phyloP scores from a whole-genome alignment of 2,329 filamentous ascomycete species.

The Sporothrix curviconia region DNA sequence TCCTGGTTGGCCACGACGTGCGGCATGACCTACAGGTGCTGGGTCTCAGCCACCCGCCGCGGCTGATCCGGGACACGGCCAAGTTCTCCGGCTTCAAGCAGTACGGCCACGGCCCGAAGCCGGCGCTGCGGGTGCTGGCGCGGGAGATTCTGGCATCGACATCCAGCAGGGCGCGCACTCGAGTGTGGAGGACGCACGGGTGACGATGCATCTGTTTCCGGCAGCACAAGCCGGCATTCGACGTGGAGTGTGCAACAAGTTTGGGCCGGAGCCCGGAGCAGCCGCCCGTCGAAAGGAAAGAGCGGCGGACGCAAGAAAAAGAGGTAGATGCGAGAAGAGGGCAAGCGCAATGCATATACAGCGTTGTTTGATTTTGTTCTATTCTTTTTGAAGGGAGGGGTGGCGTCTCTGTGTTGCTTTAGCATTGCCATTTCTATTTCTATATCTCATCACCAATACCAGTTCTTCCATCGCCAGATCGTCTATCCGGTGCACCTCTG shows the following conservation, averaged over 20 bases:
- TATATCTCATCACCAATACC: neutral
- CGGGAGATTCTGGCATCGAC: conserved; percentile 52
- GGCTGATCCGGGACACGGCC: conserved; percentile 79
- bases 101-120: conserved; percentile 60
- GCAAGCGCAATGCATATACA: neutral
- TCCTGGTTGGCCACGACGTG: conserved; percentile 79
- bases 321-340: conserved; percentile 16
- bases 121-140: conserved; percentile 55
- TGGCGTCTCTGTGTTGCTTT: neutral
- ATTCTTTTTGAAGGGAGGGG: neutral
- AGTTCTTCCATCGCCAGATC: neutral
- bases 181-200: conserved; percentile 73
- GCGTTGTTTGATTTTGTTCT: neutral
- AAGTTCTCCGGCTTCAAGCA: conserved; percentile 69
- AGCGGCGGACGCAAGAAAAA: conserved; percentile 36
- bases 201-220: conserved; percentile 85
- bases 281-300: conserved; percentile 26
- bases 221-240: conserved; percentile 76
- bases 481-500: neutral
- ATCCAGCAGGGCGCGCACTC: conserved; percentile 60
- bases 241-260: conserved; percentile 68
- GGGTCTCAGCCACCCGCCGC: conserved; percentile 68
- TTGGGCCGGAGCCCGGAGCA: conserved; percentile 31
- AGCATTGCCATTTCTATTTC: neutral
- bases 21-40: conserved; percentile 72